Evolutionary conservation across 768 basidiomycete species (phyloP).

Genomic region (Macrocybe gigantea): DNA sequence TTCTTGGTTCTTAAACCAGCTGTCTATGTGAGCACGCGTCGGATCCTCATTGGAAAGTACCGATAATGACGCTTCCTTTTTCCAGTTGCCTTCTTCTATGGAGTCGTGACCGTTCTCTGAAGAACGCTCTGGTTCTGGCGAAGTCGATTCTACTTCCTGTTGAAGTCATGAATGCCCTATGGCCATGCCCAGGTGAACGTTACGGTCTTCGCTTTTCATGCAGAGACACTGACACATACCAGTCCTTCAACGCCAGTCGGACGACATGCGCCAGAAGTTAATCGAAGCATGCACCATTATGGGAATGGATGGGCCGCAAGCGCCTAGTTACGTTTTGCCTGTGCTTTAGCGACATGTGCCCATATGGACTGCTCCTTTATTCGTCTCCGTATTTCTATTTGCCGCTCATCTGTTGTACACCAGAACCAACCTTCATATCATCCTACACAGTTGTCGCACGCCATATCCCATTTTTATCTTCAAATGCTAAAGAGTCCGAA

Average conservation of each 20-base stretch:
- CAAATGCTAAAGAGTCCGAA: too few relatives aligned
- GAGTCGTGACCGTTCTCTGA: constrained; percentile 52
- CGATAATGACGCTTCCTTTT: not conserved
- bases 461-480: too few relatives aligned
- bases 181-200: constrained; percentile 49
- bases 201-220: not conserved
- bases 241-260: constrained; percentile 45
- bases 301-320: constrained; percentile 34
- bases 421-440: too few relatives aligned
- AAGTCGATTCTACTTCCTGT: constrained; percentile 58
- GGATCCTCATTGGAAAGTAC: not conserved
- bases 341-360: constrained; percentile 9
- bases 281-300: constrained; percentile 40
- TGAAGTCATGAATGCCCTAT: constrained; percentile 63
- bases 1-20: constrained; percentile 66
- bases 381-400: too few relatives aligned
- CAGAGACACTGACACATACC: constrained; percentile 1
- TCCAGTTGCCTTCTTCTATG: constrained; percentile 60
- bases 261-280: constrained; percentile 43
- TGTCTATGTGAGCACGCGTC: constrained; percentile 43
- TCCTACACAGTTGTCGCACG: too few relatives aligned
- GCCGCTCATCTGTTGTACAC: too few relatives aligned
- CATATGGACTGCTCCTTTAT: not conserved
- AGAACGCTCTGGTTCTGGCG: constrained; percentile 58
- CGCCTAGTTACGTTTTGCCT: constrained; percentile 32